Evolutionary conservation across 495 filamentous ascomycete genomes (phyloP).

Genomic region (Corynascus novoguineensis): DNA sequence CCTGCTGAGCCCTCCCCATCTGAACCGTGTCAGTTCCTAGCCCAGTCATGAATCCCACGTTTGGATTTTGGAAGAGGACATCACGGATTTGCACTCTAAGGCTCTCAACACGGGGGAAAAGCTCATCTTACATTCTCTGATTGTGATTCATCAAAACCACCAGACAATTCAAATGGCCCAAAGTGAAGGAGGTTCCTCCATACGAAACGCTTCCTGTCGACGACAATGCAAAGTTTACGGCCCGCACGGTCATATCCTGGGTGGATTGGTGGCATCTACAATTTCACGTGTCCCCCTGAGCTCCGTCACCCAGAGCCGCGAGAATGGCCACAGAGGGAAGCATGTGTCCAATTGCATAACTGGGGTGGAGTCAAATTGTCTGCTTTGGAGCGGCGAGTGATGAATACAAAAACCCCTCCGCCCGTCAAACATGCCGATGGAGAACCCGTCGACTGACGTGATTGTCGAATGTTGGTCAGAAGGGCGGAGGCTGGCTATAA

Average conservation of each 20-base stretch:
- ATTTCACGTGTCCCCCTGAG: background rate
- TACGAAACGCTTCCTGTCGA: slow-evolving; percentile 1
- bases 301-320: background rate
- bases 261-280: background rate
- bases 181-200: background rate
- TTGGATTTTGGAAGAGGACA: too few relatives aligned
- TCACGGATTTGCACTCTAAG: too few relatives aligned
- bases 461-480: background rate
- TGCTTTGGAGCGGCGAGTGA: background rate
- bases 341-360: background rate
- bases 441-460: background rate
- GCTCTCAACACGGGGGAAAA: background rate
- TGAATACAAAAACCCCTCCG: background rate
- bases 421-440: background rate
- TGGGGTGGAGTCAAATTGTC: background rate
- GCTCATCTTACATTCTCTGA: background rate
- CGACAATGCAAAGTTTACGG: background rate
- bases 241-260: background rate
- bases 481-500: background rate
- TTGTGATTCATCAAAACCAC: background rate
- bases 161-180: background rate
- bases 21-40: too few relatives aligned
- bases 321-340: background rate
- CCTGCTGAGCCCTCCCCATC: too few relatives aligned
- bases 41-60: too few relatives aligned